These are phyloP conservation scores for Populus hybrid DNA, from an alignment of 441 rosid species.

Conservation along the genomic window DNA sequence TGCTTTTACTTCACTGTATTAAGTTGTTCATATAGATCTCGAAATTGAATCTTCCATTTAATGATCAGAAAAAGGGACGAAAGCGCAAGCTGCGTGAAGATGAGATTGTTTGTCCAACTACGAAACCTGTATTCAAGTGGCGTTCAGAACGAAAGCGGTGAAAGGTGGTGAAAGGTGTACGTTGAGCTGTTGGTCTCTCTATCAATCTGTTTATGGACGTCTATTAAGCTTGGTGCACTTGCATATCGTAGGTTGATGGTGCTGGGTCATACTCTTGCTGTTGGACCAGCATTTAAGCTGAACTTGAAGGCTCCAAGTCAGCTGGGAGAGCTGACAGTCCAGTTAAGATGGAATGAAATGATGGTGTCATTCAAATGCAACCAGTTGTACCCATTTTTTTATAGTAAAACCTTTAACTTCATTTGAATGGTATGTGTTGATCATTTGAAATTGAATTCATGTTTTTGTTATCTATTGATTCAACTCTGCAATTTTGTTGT, in stretches of 20 bases:
- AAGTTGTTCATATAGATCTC: conserved; percentile 2
- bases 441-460: neutral
- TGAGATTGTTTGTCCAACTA: conserved; percentile 58
- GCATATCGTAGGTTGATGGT: neutral
- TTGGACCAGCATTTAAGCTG: neutral
- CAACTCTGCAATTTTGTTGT: no score
- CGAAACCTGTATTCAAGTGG: conserved; percentile 58
- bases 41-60: neutral
- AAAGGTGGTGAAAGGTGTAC: conserved; percentile 5
- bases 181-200: neutral
- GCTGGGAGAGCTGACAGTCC: neutral
- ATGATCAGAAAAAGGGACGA: conserved; percentile 68
- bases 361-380: neutral
- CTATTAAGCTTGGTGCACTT: neutral
- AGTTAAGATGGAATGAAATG: neutral
- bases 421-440: neutral
- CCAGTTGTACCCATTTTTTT: neutral
- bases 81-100: conserved; percentile 77
- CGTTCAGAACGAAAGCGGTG: conserved; percentile 49
- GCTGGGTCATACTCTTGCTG: neutral
- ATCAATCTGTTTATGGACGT: neutral
- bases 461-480: neutral
- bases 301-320: neutral
- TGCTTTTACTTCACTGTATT: neutral
- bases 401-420: neutral